Base-by-base conservation (phyloP, 1,139 yeast genomes). In the Yamadazyma taylorii region DNA sequence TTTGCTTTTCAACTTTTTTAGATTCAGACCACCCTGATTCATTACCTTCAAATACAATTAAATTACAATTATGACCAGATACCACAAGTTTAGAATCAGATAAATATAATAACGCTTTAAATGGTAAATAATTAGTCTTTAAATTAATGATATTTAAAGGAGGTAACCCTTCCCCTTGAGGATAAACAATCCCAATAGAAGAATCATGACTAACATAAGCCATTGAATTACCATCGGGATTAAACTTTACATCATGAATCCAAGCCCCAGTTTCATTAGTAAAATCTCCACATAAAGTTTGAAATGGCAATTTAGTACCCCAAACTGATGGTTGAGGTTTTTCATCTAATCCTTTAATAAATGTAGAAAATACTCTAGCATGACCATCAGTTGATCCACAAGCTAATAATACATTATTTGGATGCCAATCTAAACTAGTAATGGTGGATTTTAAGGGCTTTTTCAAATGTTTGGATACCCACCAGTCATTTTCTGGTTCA, bases 401-500 rank as follows among this genome's bases (percentile, higher is more conserved):
- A 3, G 95, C 95, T 46, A 94, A 70, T 44, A 94, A 70, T 14
- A 92, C 95, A 50, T 84, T 85, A 62, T 94, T 94, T 41, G 90
- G 92, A 60, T 94, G 98, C 99, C 99, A 94, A 44, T 84, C 85
- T 37, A 92, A 73, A 31, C 86, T 75, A 48, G 92, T 75, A 50
- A 92, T 77, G 30, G 97, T 88, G 9, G 96, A 86, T 58, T 85
- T 84, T 51, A 90, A 73, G 13, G 97, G 97, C 63, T 87, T 88
- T 71, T 89, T 89, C 65, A 94, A 79, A 66, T 92, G 98, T 65
- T 90, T 92, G 15, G 97, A 88, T 36, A 92, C 90, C 99, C 99
- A 94, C 99, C 99, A 94, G 60, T 94, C 96, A 61, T 92, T 92
- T 55, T 90, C 97, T 46, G 76, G 85, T 61, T 94, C 98, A 61